phyloP scores from a whole-genome alignment of 352 stramenopile species.

The Globisporangium cystogenes region DNA sequence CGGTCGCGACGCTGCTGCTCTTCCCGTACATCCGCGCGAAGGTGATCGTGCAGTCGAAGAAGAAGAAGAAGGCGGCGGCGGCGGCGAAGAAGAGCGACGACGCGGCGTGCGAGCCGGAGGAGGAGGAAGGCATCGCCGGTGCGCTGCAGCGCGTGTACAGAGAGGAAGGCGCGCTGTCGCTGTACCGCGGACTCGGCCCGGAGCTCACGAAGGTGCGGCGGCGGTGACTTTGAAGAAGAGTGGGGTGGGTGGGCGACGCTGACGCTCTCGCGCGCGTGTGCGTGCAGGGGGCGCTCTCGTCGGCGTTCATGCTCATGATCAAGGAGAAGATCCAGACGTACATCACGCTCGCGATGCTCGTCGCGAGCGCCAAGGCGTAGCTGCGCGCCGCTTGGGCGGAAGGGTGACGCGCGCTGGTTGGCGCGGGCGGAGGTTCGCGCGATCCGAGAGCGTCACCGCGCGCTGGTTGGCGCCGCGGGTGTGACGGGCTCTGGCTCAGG shows the following conservation, averaged over 20 bases:
- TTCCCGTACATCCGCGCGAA: conserved; percentile 97
- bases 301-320: conserved; percentile 96
- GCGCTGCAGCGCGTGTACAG: conserved; percentile 72
- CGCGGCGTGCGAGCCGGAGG: conserved; percentile 24
- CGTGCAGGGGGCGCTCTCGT: conserved; percentile 90
- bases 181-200: conserved; percentile 93
- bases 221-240: no score
- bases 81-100: conserved; percentile 2
- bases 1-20: conserved; percentile 93
- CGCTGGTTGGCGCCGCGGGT: no score
- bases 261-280: not conserved
- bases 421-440: no score
- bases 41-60: conserved; percentile 90
- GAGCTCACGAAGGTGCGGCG: conserved; percentile 86
- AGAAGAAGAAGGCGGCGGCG: conserved; percentile 51
- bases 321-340: conserved; percentile 96
- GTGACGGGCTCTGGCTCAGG: no score
- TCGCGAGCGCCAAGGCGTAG: conserved; percentile 26
- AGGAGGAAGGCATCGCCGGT: conserved; percentile 74
- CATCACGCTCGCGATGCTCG: conserved; percentile 79
- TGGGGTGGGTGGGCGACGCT: no score
- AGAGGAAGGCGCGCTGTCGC: conserved; percentile 80
- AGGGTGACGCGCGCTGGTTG: no score
- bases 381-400: not conserved
- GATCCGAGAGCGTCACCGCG: no score